Evolutionary conservation across 1,284 basidiomycete species (phyloP).

Genomic region (Ganoderma multipileum): DNA sequence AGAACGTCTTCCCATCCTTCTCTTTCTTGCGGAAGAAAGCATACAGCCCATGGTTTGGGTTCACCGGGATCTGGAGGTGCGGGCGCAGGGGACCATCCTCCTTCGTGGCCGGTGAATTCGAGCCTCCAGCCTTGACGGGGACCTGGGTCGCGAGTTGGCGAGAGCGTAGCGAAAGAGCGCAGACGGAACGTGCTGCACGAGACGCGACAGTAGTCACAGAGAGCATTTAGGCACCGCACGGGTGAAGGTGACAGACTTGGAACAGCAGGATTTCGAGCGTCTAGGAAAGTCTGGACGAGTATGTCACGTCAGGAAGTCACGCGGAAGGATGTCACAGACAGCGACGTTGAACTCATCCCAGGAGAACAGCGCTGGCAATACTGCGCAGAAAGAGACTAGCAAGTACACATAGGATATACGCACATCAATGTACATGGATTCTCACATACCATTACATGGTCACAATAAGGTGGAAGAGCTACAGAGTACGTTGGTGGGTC

Average conservation of each 20-base stretch:
- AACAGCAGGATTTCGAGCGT: constrained; percentile 9
- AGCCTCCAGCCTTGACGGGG: constrained; percentile 10
- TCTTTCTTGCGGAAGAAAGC: constrained; percentile 72
- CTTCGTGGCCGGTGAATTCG: constrained; percentile 12
- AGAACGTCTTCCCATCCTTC: constrained; percentile 43
- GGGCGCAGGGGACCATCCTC: constrained; percentile 45
- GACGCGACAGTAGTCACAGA: constrained; percentile 10
- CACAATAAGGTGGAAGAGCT: constrained; percentile 16
- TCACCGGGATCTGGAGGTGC: constrained; percentile 50
- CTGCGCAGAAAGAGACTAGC: not conserved
- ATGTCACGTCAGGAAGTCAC: constrained; percentile 3
- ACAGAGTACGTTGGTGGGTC: too few species aligned
- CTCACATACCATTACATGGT: constrained; percentile 17
- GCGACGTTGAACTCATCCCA: too few species aligned
- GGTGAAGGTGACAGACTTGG: not conserved
- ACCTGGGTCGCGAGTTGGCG: constrained; percentile 28
- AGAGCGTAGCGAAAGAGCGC: constrained; percentile 8
- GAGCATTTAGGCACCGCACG: constrained; percentile 17
- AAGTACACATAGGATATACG: not conserved
- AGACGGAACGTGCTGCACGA: constrained; percentile 20
- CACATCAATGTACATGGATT: not conserved
- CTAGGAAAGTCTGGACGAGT: not conserved
- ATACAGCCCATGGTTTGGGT: constrained; percentile 74
- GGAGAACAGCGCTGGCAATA: too few species aligned
- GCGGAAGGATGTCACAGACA: not conserved